Conservation (phyloP, 2,329 filamentous ascomycete genomes). For the Neofusicoccum umdonicola region DNA sequence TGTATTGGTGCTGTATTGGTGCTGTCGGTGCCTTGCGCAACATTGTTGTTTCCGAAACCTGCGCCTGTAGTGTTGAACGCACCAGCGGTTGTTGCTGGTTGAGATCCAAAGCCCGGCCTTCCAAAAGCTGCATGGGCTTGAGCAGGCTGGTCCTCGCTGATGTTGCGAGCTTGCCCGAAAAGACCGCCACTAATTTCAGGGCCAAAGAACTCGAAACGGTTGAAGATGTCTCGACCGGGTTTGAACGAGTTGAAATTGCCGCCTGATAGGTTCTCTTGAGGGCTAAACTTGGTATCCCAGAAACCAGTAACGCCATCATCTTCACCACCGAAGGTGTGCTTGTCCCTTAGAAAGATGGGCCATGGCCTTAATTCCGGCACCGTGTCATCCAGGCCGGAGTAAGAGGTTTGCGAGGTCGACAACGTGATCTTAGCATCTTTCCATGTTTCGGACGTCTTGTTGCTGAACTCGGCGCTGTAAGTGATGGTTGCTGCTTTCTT, state of each 20-base stretch:
- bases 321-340: conserved; percentile 20
- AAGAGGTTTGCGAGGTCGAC: conserved; percentile 62
- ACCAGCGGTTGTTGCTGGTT: neutral
- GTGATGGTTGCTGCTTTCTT: conserved; percentile 53
- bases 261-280: conserved; percentile 19
- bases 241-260: conserved; percentile 7
- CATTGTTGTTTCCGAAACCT: neutral
- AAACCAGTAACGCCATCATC: conserved; percentile 3
- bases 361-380: conserved; percentile 58
- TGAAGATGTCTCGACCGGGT: conserved; percentile 18
- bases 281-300: conserved; percentile 22
- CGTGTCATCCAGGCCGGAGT: conserved; percentile 54
- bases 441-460: conserved; percentile 64
- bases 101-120: neutral
- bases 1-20: neutral
- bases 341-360: conserved; percentile 51
- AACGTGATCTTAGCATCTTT: conserved; percentile 58
- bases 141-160: too few species aligned
- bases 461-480: conserved; percentile 63
- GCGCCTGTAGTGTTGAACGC: neutral
- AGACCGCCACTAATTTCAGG: neutral
- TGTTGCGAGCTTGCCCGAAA: neutral
- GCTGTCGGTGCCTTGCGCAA: neutral
- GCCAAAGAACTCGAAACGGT: conserved; percentile 24
- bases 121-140: neutral